A percentile compares a stretch with the other conserved stretches of the same genome.
These are phyloP conservation scores for Suillus subluteus DNA, from an alignment of 768 basidiomycete species.

Conservation along the genomic window DNA sequence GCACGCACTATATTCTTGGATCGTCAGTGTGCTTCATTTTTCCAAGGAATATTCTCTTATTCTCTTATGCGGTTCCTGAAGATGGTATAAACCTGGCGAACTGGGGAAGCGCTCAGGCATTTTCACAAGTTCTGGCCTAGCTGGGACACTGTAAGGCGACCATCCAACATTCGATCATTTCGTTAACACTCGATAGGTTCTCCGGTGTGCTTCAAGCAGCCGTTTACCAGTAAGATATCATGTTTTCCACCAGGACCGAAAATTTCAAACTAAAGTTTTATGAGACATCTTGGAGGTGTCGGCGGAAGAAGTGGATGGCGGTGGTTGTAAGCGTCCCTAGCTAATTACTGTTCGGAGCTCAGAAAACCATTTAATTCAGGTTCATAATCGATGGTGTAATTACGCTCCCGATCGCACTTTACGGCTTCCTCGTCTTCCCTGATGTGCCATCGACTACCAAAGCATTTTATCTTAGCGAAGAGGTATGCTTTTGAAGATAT, in stretches of 20 bases:
- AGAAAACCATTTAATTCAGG: slow-evolving; percentile 30
- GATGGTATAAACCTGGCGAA: slow-evolving; percentile 75
- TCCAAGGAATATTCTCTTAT: background rate
- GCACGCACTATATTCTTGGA: slow-evolving; percentile 73
- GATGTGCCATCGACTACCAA: slow-evolving; percentile 66
- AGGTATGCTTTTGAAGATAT: slow-evolving; percentile 40
- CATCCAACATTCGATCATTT: background rate
- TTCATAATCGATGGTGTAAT: slow-evolving; percentile 76
- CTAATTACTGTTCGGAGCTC: background rate
- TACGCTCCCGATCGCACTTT: slow-evolving; percentile 70
- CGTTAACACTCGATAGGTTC: slow-evolving; percentile 44
- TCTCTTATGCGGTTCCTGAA: slow-evolving; percentile 23
- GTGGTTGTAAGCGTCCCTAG: slow-evolving; percentile 54
- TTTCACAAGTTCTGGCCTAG: slow-evolving; percentile 65
- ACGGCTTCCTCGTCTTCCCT: slow-evolving; percentile 75
- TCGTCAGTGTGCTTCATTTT: slow-evolving; percentile 52
- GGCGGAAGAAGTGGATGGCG: slow-evolving; percentile 66
- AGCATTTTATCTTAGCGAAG: slow-evolving; percentile 63
- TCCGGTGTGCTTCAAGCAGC: slow-evolving; percentile 68
- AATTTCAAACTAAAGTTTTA: background rate
- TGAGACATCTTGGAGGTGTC: slow-evolving; percentile 55
- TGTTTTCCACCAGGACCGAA: background rate
- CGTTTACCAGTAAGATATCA: slow-evolving; percentile 50
- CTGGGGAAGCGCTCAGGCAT: slow-evolving; percentile 73
- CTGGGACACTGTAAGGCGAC: slow-evolving; percentile 57